These are phyloP conservation scores for Talaromyces sp. DNA, from an alignment of 2,329 filamentous ascomycete genomes.

Conservation along the genomic window DNA sequence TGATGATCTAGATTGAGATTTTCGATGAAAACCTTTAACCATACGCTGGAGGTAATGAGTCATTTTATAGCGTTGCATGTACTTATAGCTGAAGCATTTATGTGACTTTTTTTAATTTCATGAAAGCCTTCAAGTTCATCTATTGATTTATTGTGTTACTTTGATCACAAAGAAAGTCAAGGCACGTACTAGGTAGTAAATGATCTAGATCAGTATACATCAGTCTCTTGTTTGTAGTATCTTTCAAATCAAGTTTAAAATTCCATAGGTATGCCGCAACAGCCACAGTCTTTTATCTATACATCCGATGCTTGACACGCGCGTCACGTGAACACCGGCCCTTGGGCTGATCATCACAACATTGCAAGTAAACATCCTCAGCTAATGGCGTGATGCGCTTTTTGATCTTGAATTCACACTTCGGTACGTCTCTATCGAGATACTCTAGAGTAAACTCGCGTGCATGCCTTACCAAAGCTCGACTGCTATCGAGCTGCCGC, in stretches of 20 bases:
- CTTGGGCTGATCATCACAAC: not conserved
- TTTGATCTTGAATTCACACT: slow-evolving; percentile 7
- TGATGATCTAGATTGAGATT: too few relatives aligned
- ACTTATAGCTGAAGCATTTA: not conserved
- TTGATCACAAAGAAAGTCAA: too few relatives aligned
- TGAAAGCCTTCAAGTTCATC: not conserved
- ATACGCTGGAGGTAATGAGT: not conserved
- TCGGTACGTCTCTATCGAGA: not conserved
- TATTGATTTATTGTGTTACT: too few relatives aligned
- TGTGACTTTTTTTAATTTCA: not conserved
- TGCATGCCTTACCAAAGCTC: too few relatives aligned
- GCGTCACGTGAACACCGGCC: not conserved
- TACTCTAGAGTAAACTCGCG: not conserved
- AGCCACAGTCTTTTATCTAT: too few relatives aligned
- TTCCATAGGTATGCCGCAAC: too few relatives aligned
- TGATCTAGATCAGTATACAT: too few relatives aligned
- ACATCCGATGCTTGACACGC: too few relatives aligned
- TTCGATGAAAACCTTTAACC: too few relatives aligned
- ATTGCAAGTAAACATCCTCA: not conserved
- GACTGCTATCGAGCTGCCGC: slow-evolving; percentile 10
- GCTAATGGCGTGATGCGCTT: slow-evolving; percentile 29
- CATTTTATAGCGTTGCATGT: not conserved
- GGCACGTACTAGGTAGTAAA: too few relatives aligned
- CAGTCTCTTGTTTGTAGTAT: too few relatives aligned
- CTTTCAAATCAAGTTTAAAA: too few relatives aligned